Evolutionary conservation across 2,329 filamentous ascomycete genomes (phyloP).

Genomic region (Neonectria sp.): DNA sequence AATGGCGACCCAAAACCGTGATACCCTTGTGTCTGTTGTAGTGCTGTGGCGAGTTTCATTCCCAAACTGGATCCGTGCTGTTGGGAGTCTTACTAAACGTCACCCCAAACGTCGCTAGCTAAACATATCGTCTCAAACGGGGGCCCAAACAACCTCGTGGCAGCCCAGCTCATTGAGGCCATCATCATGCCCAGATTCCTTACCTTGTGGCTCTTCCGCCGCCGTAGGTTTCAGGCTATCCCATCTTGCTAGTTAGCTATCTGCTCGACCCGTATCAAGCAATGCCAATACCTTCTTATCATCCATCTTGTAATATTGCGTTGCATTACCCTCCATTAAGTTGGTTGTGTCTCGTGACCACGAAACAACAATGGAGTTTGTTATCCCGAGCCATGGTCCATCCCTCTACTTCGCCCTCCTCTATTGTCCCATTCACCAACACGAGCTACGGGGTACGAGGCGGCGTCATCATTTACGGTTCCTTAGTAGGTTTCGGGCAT

Average conservation of each 20-base stretch:
- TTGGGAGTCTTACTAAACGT: slow-evolving; percentile 5
- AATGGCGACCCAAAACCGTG: background rate
- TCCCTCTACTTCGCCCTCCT: background rate
- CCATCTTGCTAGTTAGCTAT: background rate
- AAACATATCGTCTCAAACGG: slow-evolving; percentile 14
- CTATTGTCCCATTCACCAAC: background rate
- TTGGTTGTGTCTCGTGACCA: background rate
- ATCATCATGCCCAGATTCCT: slow-evolving; percentile 3
- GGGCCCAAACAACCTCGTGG: slow-evolving; percentile 12
- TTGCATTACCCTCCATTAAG: background rate
- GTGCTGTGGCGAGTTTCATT: background rate
- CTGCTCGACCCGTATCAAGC: background rate
- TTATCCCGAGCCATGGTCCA: background rate
- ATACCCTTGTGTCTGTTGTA: background rate
- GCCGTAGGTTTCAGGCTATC: background rate
- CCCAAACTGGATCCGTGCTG: slow-evolving; percentile 19
- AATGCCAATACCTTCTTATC: slow-evolving; percentile 7
- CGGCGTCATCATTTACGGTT: background rate
- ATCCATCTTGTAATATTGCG: background rate
- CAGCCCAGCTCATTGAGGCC: slow-evolving; percentile 5
- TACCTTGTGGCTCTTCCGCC: slow-evolving; percentile 1
- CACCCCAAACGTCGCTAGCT: background rate
- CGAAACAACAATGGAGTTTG: background rate
- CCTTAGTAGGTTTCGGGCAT: background rate
- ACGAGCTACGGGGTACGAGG: background rate